Percentiles rank a stretch among this genome's conserved stretches.
These are phyloP conservation scores for Flammula alnicola DNA, from an alignment of 1,284 basidiomycete genomes.

Conservation along the genomic window DNA sequence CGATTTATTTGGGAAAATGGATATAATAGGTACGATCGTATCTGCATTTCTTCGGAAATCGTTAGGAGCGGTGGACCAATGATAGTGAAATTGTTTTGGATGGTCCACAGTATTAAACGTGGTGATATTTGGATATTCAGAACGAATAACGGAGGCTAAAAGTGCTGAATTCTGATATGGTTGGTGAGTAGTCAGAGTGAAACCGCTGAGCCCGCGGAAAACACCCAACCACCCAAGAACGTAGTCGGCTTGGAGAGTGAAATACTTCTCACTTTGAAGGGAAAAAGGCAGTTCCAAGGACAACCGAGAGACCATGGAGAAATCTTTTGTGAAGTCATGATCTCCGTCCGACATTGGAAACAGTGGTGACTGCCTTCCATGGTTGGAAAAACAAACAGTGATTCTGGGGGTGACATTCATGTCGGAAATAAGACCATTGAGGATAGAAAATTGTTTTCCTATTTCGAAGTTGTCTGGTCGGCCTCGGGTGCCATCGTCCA, in stretches of 20 bases:
- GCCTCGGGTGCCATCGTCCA: slow-evolving; percentile 10
- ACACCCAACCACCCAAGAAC: slow-evolving; percentile 12
- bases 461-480: background rate
- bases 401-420: slow-evolving; percentile 7
- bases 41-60: background rate
- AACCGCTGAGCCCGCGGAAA: slow-evolving; percentile 8
- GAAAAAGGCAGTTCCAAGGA: slow-evolving; percentile 10
- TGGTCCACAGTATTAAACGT: slow-evolving; percentile 8
- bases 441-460: background rate
- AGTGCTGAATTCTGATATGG: background rate
- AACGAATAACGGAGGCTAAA: slow-evolving; percentile 1
- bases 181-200: slow-evolving; percentile 13
- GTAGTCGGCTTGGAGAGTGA: slow-evolving; percentile 1
- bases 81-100: slow-evolving; percentile 6
- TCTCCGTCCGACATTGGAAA: background rate
- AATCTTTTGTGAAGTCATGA: background rate
- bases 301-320: slow-evolving; percentile 14
- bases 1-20: slow-evolving; percentile 3
- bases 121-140: slow-evolving; percentile 7
- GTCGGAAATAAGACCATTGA: slow-evolving; percentile 4
- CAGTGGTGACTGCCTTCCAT: background rate
- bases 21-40: background rate
- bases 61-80: slow-evolving; percentile 11
- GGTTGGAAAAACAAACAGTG: slow-evolving; percentile 15
- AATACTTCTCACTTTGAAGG: background rate